Evolutionary conservation across 768 basidiomycete species (phyloP), one percentile per base, ranked within the genome.

Genomic region (Mycena venus): DNA sequence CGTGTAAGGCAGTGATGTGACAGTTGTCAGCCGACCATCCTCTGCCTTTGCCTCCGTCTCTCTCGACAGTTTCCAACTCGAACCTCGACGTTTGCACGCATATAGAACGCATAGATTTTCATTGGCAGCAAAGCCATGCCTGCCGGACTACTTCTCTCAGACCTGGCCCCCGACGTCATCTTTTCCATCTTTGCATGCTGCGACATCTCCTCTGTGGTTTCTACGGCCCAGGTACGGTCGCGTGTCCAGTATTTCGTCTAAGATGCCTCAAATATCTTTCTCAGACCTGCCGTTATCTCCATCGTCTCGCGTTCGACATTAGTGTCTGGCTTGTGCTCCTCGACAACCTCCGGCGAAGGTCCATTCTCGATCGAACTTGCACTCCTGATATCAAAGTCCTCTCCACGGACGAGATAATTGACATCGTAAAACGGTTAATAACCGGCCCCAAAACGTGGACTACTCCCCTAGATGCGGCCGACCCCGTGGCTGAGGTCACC

Each of bases 371-470:
- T 15, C 11, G n/a, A 4, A 17, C 10, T 25, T 7, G 3, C 19
- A 31, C 25, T 27, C 49, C 29, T 4, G 34, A 69, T 23, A 29
- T 69, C 6, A 17, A 42, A 12, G 68, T 27, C 3, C 29, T 49
- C 15, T 47, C 59, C 12, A 60, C 68, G 9, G 23, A 25, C 6
- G 58, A 69, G 1, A 58, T 69, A 11, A 59, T 68, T 1, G 9
- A 17, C 2, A 21, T 61, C 6, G 58, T 69, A 11, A 69, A 69
- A 17, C 44, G 47, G 6, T 11, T 61, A 15, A 1, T 62, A 0
- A 62, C 34, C 7, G 69, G 69, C 25, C 69, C 69, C 11, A 19
- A 53, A 15, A 62, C 60, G 15, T 63, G 69, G 69, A 49, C 7
- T 12, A n/a, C n/a, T n/a, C n/a, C 44, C 58, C 7, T n/a, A 14